Base-by-base conservation (phyloP, 163 green algal species). In the Scenedesmus sp. region DNA sequence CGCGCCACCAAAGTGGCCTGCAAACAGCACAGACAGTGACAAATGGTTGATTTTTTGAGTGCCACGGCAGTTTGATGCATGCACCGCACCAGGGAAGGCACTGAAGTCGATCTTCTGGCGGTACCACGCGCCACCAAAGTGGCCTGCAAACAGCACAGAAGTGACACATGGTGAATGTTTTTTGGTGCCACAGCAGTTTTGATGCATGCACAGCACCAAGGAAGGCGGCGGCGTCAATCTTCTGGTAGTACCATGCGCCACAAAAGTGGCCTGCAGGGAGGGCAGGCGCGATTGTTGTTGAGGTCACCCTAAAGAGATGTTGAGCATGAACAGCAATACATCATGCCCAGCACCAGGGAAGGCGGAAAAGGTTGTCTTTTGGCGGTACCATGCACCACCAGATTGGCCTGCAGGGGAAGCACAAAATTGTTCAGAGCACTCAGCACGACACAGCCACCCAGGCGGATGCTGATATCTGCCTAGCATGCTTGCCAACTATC, bases 101-200 rank as follows among this genome's bases (percentile, higher is more conserved):
- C 52, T 60, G 74, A 93, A 93, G 56, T 93, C 91, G 15, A 93
- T 89, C 94, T 96, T 95, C 93, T 97, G 96, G 57, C 88, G 85
- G 90, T 97, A 97, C 96, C 96, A 98, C 0, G 96, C 94, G 60
- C 94, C 94, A 73, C 96, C 96, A 74, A 94, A 97, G 93, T 98
- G 91, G 54, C 82, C 81, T 86, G 77, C 73, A 82, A n/a, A 12
- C 15, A 82, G 54, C 13, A 52, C 12, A 54, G 1, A 34, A 66
- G 10, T 46, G 26, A 20, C 64, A 86, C 54, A 86, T 46, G 34
- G 34, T 46, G 0, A 0, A 46, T 46, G 34, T 46, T 46, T 46
- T 46, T 46, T 46, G 10, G 54, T 67, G 34, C 7, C 59, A 64
- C 12, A 12, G 52, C 13, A 46, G 8, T 64, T 66, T 34, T n/a